Evolutionary conservation across 192 early-diverging fungal species (phyloP), one percentile per base, ranked within the genome.

Genomic region (Entomortierella lignicola): DNA sequence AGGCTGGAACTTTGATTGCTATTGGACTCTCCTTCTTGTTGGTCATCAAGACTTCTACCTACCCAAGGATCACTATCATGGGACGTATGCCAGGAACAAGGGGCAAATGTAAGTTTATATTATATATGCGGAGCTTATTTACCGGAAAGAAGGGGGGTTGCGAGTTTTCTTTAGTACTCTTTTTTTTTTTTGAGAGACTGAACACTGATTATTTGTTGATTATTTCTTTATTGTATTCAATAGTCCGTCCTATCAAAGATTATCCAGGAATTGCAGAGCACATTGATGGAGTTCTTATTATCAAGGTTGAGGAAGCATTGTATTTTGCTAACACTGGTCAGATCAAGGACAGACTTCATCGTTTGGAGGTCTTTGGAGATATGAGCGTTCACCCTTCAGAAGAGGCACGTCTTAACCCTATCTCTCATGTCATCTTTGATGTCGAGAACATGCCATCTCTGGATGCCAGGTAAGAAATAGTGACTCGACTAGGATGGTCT

Each of bases 261-360:
- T 85, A 82, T 13, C 88, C 85, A 23, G 81, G 89, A 25, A 75
- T 81, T 43, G 88, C 95, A 8, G 90, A 94, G 60, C 90, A 92
- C 30, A 84, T 97, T 26, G 91, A 95, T 57, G 96, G 94, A 20
- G 91, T 91, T 15, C 80, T 99, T 31, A 90, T 99, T 64, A 89
- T 99, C 50, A 89, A 92, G 37, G 88, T 99, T 21, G 94, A 97
- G 63, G 98, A 99, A 70, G 93, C 93, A 5, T 81, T 99, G 52
- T 99, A 94, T 80, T 99, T 99, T 88, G 97, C 97, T 51, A 99
- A 99, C 72, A 92, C 93, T 29, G 97, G 97, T 4, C 96, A 99
- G 84, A 85, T 99, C 50, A 95, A 96, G 81, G 98, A 98, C 59
- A 86, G 97, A 18, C 83, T 99, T 34, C 93, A 95, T 53, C 92